Evolutionary conservation across 2,329 filamentous ascomycete genomes (phyloP).

Genomic region (Didymella glomerata): DNA sequence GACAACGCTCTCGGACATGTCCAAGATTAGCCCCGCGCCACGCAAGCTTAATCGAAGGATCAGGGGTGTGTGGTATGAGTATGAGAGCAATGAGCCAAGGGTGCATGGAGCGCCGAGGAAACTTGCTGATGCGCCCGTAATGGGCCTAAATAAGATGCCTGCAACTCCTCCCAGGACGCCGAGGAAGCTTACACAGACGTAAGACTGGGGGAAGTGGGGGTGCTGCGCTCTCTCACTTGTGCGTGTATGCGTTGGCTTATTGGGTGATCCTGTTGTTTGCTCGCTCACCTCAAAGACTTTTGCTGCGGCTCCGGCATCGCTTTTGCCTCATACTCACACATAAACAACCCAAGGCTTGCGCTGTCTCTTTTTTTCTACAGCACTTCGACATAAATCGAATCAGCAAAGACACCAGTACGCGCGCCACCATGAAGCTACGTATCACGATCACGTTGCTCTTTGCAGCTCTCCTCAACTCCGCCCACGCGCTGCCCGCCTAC

Average conservation of each 20-base stretch:
- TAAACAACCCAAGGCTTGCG: background rate
- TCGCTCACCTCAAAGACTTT: background rate
- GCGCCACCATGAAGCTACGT: background rate
- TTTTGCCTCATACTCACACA: background rate
- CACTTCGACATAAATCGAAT: background rate
- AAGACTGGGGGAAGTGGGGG: no score
- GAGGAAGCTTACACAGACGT: conserved; percentile 12
- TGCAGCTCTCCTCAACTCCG: background rate
- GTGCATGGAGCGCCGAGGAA: conserved; percentile 16
- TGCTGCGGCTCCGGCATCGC: background rate
- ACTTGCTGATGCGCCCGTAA: conserved; percentile 11
- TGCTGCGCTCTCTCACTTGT: background rate
- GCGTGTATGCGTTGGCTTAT: background rate
- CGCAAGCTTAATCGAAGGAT: conserved; percentile 46
- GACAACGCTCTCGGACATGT: conserved; percentile 22
- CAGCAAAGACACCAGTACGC: background rate
- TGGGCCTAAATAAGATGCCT: conserved; percentile 6
- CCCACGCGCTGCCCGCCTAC: background rate
- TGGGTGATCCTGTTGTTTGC: background rate
- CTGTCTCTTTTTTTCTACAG: background rate
- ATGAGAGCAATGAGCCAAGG: conserved; percentile 28
- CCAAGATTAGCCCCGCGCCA: conserved; percentile 39
- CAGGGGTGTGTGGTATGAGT: conserved; percentile 51
- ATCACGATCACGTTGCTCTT: background rate
- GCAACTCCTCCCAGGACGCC: conserved; percentile 12